Evolutionary conservation across 1,284 basidiomycete genomes (phyloP), one percentile per base, ranked within the genome.

Genomic region (Inonotus obliquus): DNA sequence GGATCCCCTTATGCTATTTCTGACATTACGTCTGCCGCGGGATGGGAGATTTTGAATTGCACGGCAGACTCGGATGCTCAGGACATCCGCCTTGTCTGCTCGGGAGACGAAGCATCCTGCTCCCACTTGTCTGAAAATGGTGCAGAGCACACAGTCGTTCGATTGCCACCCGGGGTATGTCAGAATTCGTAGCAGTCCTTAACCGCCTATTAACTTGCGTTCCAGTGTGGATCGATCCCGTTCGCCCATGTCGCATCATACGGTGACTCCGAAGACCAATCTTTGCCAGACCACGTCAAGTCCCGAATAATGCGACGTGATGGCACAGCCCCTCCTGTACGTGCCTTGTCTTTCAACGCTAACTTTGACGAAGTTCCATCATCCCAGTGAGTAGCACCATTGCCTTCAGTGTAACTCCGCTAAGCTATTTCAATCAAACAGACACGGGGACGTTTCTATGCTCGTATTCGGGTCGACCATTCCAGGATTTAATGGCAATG

Each of bases 11-110:
- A 67, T 29, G 72, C 79, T 3, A 79, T 84, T 45, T 77, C 80
- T 2, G 82, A 85, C 66, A 77, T 84, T 58, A 83, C 82, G 0
- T 54, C 69, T 7, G 80, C 80, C 5, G 80, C 79, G 13, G 81
- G 81, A 49, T 84, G 82, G 82, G 69, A 74, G 21, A 81, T 84
- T 56, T 64, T 81, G 48, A 73, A 69, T 57, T 84, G 82, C 66
- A 71, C 77, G 51, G 63, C 76, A 1, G 70, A 74, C 49, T 65
- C 69, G 1, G 65, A 73, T 5, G 63, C 72, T n/a, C 81, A 83
- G 65, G 74, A 79, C 54, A 77, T 84, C 55, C 77, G 78, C 7
- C 71, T 81, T 21, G 79, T 81, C 2, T 84, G 82, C 68, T 71
- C 61, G 19, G 69, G 69, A 35, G 70, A 73, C 23, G 66, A 70